Evolutionary conservation across 2,329 filamentous ascomycete genomes (phyloP).

Genomic region (Xylaria polymorpha): DNA sequence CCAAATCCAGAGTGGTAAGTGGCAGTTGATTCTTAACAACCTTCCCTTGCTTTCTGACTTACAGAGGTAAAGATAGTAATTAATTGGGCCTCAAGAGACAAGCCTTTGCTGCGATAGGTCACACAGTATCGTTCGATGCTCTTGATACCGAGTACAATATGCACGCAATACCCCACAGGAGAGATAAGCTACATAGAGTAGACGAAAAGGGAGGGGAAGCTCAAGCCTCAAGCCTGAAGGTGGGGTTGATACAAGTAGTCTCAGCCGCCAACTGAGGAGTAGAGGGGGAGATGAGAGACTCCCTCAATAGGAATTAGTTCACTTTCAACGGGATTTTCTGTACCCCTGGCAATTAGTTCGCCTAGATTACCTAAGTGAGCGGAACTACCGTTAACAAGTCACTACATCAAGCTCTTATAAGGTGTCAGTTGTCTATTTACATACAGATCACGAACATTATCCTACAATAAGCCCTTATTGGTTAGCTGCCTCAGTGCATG

Average conservation of each 20-base stretch:
- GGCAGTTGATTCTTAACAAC: background rate
- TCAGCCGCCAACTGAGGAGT: conserved; percentile 5
- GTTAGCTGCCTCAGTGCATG: background rate
- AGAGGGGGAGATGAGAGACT: conserved; percentile 17
- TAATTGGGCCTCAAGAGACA: background rate
- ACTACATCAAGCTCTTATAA: conserved; percentile 11
- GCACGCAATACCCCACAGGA: conserved; percentile 34
- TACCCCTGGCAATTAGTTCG: background rate
- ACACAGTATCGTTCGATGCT: conserved; percentile 14
- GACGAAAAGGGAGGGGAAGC: conserved; percentile 24
- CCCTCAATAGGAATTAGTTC: background rate
- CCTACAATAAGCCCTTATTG: background rate
- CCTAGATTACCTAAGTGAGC: conserved; percentile 1
- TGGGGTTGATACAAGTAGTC: conserved; percentile 31
- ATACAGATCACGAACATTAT: background rate
- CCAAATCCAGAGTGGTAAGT: background rate
- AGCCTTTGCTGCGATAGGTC: background rate
- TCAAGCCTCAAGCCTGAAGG: conserved; percentile 13
- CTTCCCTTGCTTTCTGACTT: background rate
- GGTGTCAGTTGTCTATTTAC: background rate
- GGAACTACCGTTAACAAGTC: background rate
- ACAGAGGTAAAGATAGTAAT: background rate
- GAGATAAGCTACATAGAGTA: conserved; percentile 30
- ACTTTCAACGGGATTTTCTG: background rate
- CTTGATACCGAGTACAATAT: conserved; percentile 26